These are phyloP conservation scores for Cylindrodendrum hubeiense DNA, from an alignment of 2,329 filamentous ascomycete species.

Conservation along the genomic window DNA sequence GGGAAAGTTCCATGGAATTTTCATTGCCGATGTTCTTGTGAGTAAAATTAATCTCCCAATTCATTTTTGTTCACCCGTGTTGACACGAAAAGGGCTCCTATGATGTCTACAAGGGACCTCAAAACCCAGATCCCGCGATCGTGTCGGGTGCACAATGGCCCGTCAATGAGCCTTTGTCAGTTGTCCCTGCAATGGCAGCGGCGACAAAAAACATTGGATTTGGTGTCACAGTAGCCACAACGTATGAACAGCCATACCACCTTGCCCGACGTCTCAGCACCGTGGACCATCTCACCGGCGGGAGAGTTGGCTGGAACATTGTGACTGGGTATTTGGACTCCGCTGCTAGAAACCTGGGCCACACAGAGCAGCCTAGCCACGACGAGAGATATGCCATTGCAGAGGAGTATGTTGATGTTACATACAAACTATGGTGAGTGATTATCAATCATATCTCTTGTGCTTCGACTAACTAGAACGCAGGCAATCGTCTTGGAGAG, in stretches of 20 bases:
- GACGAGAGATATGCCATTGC: constrained; percentile 69
- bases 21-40: constrained; percentile 71
- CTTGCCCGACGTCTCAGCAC: constrained; percentile 74
- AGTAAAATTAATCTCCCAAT: background rate
- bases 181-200: constrained; percentile 76
- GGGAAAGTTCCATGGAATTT: constrained; percentile 74
- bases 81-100: constrained; percentile 63
- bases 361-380: constrained; percentile 62
- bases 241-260: constrained; percentile 77
- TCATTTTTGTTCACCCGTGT: background rate
- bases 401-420: constrained; percentile 69
- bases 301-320: constrained; percentile 65
- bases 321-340: constrained; percentile 78
- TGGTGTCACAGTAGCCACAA: constrained; percentile 75
- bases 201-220: constrained; percentile 76
- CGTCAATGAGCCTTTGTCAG: constrained; percentile 74
- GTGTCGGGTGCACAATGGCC: constrained; percentile 76
- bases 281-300: constrained; percentile 74
- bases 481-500: constrained; percentile 66
- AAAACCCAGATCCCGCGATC: constrained; percentile 65
- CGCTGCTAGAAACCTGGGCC: constrained; percentile 73
- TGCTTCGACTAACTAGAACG: background rate
- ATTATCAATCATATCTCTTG: background rate
- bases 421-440: constrained; percentile 71
- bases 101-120: constrained; percentile 75